phyloP scores from a whole-genome alignment of 2,329 filamentous ascomycete species.

The Epichloe aotearoae region DNA sequence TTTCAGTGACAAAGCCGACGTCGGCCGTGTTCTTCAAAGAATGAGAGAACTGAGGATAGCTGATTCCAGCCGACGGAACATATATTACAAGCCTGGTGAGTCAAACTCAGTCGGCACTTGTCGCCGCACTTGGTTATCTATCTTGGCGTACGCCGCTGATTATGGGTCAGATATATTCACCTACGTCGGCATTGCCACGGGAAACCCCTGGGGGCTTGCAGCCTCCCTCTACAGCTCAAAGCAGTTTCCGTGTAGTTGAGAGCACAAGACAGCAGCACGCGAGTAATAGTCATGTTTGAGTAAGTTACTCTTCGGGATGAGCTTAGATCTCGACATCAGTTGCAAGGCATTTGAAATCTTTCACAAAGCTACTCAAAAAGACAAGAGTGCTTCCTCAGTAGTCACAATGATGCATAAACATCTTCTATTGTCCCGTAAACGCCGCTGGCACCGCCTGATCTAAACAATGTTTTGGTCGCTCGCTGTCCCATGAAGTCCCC shows the following conservation, averaged over 20 bases:
- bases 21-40: slow-evolving; percentile 51
- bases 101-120: slow-evolving; percentile 10
- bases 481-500: neutral
- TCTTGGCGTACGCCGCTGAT: slow-evolving; percentile 1
- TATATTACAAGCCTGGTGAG: slow-evolving; percentile 69
- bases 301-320: neutral
- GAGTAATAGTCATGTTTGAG: neutral
- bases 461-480: neutral
- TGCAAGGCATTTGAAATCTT: neutral
- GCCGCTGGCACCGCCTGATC: slow-evolving; percentile 1
- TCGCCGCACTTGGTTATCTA: neutral
- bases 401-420: neutral
- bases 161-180: slow-evolving; percentile 48
- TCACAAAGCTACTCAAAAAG: neutral
- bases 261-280: neutral
- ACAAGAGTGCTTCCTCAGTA: neutral
- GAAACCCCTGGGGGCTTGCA: slow-evolving; percentile 49
- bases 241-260: neutral
- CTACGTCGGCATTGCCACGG: slow-evolving; percentile 46
- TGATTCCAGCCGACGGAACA: slow-evolving; percentile 28
- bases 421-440: slow-evolving; percentile 1
- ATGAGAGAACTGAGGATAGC: slow-evolving; percentile 51
- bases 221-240: slow-evolving; percentile 42
- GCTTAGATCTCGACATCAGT: neutral
- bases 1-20: slow-evolving; percentile 55